phyloP scores from a whole-genome alignment of 805 yeast species.

The Clavispora vitiphila region DNA sequence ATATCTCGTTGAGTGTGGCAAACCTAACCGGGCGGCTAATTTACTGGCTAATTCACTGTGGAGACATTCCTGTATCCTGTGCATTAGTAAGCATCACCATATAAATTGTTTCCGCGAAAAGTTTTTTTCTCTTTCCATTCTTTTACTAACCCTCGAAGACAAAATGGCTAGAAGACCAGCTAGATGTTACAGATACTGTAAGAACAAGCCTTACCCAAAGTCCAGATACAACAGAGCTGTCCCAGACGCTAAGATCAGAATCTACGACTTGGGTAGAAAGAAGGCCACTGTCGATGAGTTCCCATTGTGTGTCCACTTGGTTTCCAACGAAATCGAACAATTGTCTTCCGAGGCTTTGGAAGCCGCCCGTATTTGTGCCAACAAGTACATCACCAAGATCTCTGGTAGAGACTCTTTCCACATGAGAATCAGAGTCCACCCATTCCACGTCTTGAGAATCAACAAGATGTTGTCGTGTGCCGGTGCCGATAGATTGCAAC shows the following conservation, averaged over 20 bases:
- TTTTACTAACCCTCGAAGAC: conserved; percentile 28
- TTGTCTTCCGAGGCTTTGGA: conserved; percentile 99
- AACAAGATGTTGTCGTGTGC: conserved; percentile 99
- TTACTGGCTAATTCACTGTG: not conserved
- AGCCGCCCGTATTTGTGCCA: conserved; percentile 99
- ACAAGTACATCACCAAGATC: conserved; percentile 96
- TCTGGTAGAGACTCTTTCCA: conserved; percentile 99
- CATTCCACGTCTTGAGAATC: conserved; percentile 99
- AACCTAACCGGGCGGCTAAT: not conserved
- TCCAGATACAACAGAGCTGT: conserved; percentile 99
- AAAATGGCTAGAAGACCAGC: conserved; percentile 99
- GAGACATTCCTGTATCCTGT: not conserved
- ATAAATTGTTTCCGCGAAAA: conserved; percentile 15
- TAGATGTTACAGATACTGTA: conserved; percentile 99
- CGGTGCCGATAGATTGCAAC: conserved; percentile 99
- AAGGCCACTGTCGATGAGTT: conserved; percentile 99
- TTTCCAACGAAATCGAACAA: conserved; percentile 99
- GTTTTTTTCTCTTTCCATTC: not conserved
- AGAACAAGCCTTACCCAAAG: conserved; percentile 99
- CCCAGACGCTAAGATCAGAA: conserved; percentile 99
- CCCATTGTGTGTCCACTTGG: conserved; percentile 99
- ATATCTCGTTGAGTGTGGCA: not conserved
- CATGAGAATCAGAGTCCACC: conserved; percentile 99
- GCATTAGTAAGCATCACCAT: conserved; percentile 1
- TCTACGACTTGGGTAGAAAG: conserved; percentile 99